Conservation (phyloP, 352 stramenopile species). For the Lagenidium giganteum region DNA sequence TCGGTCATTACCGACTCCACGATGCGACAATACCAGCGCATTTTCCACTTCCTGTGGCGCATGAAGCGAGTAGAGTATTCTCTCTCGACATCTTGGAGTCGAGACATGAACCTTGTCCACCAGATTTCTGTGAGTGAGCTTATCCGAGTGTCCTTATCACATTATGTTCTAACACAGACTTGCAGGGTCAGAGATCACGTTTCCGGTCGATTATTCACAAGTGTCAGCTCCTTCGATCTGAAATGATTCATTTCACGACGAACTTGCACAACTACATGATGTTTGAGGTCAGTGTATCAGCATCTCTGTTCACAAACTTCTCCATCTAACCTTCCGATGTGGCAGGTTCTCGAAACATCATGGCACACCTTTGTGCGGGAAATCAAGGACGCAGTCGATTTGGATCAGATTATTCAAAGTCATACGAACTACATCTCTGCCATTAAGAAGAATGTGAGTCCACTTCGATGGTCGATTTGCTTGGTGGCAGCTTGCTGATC, state of each 20-base stretch:
- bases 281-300: constrained; percentile 84
- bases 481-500: constrained; percentile 6
- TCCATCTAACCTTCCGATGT: no score
- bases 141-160: neutral
- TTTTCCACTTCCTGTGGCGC: constrained; percentile 89
- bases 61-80: constrained; percentile 90
- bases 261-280: constrained; percentile 99
- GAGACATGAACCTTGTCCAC: constrained; percentile 95
- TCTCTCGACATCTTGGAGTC: constrained; percentile 95
- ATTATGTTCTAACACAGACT: neutral
- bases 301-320: neutral
- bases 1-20: constrained; percentile 83
- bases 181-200: no score
- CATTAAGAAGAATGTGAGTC: constrained; percentile 81
- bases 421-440: constrained; percentile 94
- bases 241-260: constrained; percentile 98
- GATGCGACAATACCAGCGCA: constrained; percentile 86
- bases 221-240: constrained; percentile 92
- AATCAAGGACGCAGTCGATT: constrained; percentile 86
- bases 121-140: constrained; percentile 72
- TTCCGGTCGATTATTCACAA: constrained; percentile 79
- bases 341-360: constrained; percentile 88
- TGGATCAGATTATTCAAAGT: constrained; percentile 95
- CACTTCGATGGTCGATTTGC: neutral
- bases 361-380: constrained; percentile 92